Evolutionary conservation across 2,329 filamentous ascomycete genomes (phyloP), one percentile per base, ranked within the genome.

Genomic region (Pestalotiopsis fici): DNA sequence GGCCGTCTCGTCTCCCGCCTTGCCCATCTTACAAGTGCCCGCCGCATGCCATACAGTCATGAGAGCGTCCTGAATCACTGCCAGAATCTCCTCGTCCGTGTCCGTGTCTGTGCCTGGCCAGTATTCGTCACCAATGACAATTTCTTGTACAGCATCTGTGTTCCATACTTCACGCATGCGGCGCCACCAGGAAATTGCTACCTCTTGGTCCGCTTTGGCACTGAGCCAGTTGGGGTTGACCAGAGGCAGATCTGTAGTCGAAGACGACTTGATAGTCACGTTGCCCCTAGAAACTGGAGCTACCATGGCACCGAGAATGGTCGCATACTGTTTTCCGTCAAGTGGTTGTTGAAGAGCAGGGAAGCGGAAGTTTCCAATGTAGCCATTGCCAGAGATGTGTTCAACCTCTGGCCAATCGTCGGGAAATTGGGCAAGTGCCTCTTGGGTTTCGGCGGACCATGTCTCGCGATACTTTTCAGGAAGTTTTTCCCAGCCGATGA

Each of bases 381-480:
- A 67, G 28, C 66, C 68, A 39, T 65, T 64, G 11, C 54, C 66
- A 18, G 63, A 54, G 59, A 68, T 50, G 56, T 66, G 65, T 61
- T 69, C 68, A 61, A 68, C 60, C 64, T 69, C 66, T 55, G 68
- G 68, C 66, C 66, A 69, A 60, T 69, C 68, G 55, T 50, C 68
- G 31, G 68, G 66, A 50, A 87, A 89, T 67, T 87, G 85, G 57
- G 88, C 87, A 31, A 89, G 87, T 27, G 89, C 68, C 13, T 71
- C 72, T 43, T 66, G 68, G 47, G 67, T 70, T 27, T 69, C 62
- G 12, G 60, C 1, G 6, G 67, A 68, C 55, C 65, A 69, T 31
- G 68, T 66, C 1, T n/a, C 7, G 11, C 74, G 74, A 56, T 68
- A 69, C 27, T 63, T 28, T 6, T 23, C 63, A 11, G 77, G 77